Conservation (phyloP, 306 rosid genomes). For the Rosa rugosa region DNA sequence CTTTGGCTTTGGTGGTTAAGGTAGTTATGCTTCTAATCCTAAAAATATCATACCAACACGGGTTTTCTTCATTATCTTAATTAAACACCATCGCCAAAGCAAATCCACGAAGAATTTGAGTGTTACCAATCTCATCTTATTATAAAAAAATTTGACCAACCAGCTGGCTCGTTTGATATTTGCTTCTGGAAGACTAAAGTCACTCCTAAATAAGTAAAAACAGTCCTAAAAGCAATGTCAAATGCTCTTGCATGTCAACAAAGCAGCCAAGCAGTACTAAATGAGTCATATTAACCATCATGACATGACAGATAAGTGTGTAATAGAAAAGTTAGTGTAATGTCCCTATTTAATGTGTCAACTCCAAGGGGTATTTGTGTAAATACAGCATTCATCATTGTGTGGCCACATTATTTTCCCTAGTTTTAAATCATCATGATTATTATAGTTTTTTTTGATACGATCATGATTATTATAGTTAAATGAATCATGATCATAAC, state of each 20-base stretch:
- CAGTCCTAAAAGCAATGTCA: background rate
- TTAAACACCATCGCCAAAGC: background rate
- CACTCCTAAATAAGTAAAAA: background rate
- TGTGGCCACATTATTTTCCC: too few relatives aligned
- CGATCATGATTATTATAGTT: too few relatives aligned
- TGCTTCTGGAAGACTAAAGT: background rate
- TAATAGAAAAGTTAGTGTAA: too few relatives aligned
- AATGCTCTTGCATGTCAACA: background rate
- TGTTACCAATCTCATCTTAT: too few relatives aligned
- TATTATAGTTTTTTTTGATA: too few relatives aligned
- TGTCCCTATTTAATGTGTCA: too few relatives aligned
- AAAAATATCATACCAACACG: background rate
- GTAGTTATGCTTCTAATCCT: slow-evolving; percentile 14
- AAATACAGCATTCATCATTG: too few relatives aligned
- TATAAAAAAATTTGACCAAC: background rate
- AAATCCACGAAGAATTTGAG: background rate
- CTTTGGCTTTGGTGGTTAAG: slow-evolving; percentile 21
- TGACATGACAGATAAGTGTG: too few relatives aligned
- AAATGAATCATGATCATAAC: too few relatives aligned
- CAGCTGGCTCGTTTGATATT: background rate
- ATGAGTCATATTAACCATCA: too few relatives aligned
- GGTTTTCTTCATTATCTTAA: background rate
- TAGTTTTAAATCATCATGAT: too few relatives aligned
- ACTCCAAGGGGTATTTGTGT: too few relatives aligned
- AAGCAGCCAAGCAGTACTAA: background rate